Conservation (phyloP, 768 basidiomycete genomes). For the Panaeolus papilionaceus region DNA sequence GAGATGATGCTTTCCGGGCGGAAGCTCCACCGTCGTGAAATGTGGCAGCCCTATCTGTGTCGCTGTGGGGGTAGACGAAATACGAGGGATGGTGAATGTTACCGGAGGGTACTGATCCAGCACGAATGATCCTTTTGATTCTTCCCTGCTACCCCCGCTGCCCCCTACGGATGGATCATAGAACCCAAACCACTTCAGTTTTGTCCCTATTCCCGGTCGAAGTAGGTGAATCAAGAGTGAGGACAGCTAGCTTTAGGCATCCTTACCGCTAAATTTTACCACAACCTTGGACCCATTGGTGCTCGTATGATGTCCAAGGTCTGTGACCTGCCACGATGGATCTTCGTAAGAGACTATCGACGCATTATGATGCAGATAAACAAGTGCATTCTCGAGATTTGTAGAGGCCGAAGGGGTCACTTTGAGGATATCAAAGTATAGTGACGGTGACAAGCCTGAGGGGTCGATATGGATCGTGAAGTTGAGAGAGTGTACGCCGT, state of each 20-base stretch:
- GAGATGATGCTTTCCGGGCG: background rate
- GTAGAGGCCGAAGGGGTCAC: background rate
- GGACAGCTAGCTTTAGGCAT: background rate
- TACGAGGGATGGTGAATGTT: background rate
- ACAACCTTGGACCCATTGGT: background rate
- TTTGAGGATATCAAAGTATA: constrained; percentile 8
- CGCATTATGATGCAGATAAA: background rate
- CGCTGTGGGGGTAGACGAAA: background rate
- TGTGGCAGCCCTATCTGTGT: background rate
- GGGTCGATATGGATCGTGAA: background rate
- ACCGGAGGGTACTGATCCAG: background rate
- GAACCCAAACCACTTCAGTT: background rate
- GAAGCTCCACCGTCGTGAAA: background rate
- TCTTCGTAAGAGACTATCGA: background rate
- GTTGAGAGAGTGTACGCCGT: background rate
- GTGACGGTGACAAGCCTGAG: no score
- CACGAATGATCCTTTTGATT: background rate
- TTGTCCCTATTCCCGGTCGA: background rate
- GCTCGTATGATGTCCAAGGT: background rate
- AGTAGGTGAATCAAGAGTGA: background rate
- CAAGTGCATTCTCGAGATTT: constrained; percentile 6
- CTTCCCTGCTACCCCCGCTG: background rate
- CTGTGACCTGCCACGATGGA: background rate
- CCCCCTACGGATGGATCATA: background rate
- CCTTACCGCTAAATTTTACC: background rate